Conservation (phyloP, 2,329 filamentous ascomycete genomes). For the Ascochyta fabae region DNA sequence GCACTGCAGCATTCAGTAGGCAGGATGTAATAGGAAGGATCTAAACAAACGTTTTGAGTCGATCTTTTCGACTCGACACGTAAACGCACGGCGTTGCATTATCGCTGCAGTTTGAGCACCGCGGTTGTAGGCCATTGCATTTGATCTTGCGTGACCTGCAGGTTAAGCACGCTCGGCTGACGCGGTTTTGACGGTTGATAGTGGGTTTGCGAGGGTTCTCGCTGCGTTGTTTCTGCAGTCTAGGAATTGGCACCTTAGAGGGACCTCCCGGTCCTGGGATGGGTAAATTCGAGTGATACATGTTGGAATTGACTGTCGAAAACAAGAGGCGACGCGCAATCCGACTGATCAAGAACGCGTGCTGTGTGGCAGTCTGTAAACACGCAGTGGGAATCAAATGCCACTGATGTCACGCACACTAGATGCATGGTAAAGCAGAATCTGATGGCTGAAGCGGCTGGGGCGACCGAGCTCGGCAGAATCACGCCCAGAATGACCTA, state of each 20-base stretch:
- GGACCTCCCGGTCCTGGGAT: constrained; percentile 2
- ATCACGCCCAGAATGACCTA: background rate
- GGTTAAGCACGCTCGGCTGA: constrained; percentile 41
- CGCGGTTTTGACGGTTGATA: constrained; percentile 26
- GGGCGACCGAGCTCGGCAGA: constrained; percentile 3
- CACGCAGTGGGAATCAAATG: constrained; percentile 1
- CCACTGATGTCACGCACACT: background rate
- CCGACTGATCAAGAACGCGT: background rate
- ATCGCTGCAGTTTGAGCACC: constrained; percentile 43
- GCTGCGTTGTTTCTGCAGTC: constrained; percentile 25
- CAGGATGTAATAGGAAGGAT: background rate
- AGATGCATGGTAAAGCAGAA: constrained; percentile 7
- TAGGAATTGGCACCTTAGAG: constrained; percentile 37
- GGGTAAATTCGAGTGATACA: constrained; percentile 4
- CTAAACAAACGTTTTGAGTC: constrained; percentile 40
- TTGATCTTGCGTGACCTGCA: constrained; percentile 49
- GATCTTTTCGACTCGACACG: constrained; percentile 43
- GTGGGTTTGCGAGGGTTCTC: constrained; percentile 22
- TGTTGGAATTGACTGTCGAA: background rate
- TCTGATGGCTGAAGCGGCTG: constrained; percentile 2
- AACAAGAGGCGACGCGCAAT: background rate
- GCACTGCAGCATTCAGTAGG: constrained; percentile 25
- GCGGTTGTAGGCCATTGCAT: constrained; percentile 45
- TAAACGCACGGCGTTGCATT: constrained; percentile 41
- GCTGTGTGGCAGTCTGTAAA: constrained; percentile 10